Evolutionary conservation across 352 stramenopile genomes (phyloP).

Genomic region (Phytophthora podocarpi): DNA sequence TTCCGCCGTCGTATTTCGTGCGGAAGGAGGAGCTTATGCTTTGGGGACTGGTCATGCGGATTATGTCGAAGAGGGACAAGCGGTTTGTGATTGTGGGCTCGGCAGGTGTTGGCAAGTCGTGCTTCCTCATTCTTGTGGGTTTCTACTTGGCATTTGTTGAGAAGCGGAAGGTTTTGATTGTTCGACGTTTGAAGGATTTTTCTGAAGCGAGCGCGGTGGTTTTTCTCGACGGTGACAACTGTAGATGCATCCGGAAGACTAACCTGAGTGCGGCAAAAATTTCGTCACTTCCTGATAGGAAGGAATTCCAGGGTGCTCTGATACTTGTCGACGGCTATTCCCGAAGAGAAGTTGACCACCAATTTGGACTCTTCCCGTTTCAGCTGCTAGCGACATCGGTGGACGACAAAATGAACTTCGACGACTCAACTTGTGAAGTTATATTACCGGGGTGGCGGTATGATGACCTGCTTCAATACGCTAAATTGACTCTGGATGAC

Average conservation of each 20-base stretch:
- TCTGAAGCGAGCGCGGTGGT: slow-evolving; percentile 18
- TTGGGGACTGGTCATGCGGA: slow-evolving; percentile 22
- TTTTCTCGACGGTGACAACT: slow-evolving; percentile 21
- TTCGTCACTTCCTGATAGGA: slow-evolving; percentile 19
- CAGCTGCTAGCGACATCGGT: slow-evolving; percentile 24
- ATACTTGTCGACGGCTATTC: slow-evolving; percentile 32
- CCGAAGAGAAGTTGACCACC: slow-evolving; percentile 16
- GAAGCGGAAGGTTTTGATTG: slow-evolving; percentile 27
- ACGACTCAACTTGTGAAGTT: slow-evolving; percentile 6
- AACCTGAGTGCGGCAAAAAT: slow-evolving; percentile 20
- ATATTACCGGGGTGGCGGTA: slow-evolving; percentile 30
- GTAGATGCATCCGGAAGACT: slow-evolving; percentile 15
- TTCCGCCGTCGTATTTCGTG: slow-evolving; percentile 31
- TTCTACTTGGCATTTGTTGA: slow-evolving; percentile 31
- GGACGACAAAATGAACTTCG: slow-evolving; percentile 8
- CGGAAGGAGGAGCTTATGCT: slow-evolving; percentile 28
- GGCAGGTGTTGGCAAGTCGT: slow-evolving; percentile 35
- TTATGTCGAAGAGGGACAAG: slow-evolving; percentile 23
- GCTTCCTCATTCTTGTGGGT: slow-evolving; percentile 23
- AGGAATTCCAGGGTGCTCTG: slow-evolving; percentile 23
- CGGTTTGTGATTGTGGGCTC: slow-evolving; percentile 29
- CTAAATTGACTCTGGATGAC: slow-evolving; percentile 12
- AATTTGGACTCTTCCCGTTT: slow-evolving; percentile 16
- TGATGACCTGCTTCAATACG: slow-evolving; percentile 23
- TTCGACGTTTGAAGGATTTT: slow-evolving; percentile 21